Evolutionary conservation across 1,139 yeast species (phyloP).

Genomic region (Pichia sp.): DNA sequence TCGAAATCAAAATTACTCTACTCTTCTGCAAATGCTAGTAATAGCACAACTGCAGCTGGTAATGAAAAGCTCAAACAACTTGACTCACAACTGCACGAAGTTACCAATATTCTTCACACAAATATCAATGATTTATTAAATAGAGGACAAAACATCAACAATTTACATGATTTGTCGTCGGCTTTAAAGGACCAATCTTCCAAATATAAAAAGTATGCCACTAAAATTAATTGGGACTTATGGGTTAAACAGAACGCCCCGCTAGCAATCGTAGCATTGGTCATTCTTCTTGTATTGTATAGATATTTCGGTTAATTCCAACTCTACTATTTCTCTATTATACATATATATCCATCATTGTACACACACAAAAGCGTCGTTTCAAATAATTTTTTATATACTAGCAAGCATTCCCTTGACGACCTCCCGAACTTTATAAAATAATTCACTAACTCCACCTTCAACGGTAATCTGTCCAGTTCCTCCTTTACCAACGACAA

Average conservation of each 20-base stretch:
- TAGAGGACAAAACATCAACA: constrained; percentile 91
- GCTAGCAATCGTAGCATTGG: constrained; percentile 48
- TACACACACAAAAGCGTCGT: not conserved
- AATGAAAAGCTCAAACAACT: constrained; percentile 52
- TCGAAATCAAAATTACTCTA: constrained; percentile 83
- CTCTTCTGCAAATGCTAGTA: constrained; percentile 66
- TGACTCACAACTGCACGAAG: constrained; percentile 87
- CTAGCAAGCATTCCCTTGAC: constrained; percentile 78
- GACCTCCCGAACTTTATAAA: constrained; percentile 69
- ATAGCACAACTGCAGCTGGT: constrained; percentile 68
- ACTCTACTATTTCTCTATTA: no score
- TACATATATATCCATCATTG: not conserved
- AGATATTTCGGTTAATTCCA: constrained; percentile 38
- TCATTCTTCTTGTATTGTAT: constrained; percentile 76
- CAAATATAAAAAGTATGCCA: constrained; percentile 85
- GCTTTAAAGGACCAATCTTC: constrained; percentile 74
- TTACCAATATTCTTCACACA: constrained; percentile 90
- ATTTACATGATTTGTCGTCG: constrained; percentile 83
- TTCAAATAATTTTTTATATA: constrained; percentile 29
- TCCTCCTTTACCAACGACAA: constrained; percentile 68
- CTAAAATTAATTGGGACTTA: constrained; percentile 84
- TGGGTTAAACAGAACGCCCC: constrained; percentile 87
- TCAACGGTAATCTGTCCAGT: constrained; percentile 83
- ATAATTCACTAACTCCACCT: constrained; percentile 62
- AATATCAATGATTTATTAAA: constrained; percentile 90